phyloP scores from a whole-genome alignment of 2,329 filamentous ascomycete genomes.

The Xylaria sp. region DNA sequence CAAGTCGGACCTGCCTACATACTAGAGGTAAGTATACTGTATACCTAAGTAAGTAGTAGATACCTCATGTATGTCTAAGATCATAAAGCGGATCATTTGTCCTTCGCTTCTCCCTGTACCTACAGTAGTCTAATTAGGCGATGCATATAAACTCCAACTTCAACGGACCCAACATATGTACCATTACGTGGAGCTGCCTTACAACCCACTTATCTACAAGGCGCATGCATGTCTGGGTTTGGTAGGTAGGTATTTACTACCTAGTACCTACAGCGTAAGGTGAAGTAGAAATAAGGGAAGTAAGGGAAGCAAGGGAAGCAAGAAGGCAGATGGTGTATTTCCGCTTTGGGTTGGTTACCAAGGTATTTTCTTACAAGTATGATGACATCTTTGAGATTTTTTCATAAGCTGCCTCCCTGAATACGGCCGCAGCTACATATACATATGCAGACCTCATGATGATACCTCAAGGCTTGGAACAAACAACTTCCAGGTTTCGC shows the following conservation, averaged over 20 bases:
- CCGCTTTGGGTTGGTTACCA: not conserved
- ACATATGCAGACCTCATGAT: not conserved
- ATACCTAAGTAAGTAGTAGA: not conserved
- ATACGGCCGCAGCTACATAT: not conserved
- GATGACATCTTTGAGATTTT: too few relatives aligned
- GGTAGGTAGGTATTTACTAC: not conserved
- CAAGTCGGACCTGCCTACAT: not conserved
- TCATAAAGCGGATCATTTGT: slow-evolving; percentile 5
- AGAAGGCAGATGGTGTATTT: not conserved
- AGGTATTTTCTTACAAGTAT: not conserved
- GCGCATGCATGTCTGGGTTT: not conserved
- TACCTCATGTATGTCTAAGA: not conserved
- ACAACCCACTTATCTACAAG: not conserved
- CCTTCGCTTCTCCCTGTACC: slow-evolving; percentile 13
- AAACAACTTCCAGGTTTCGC: not conserved
- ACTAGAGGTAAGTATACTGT: not conserved
- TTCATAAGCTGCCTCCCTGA: too few relatives aligned
- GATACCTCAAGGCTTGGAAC: not conserved
- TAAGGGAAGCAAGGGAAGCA: too few relatives aligned
- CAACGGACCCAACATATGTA: not conserved
- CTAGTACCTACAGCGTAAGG: too few relatives aligned
- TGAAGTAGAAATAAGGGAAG: too few relatives aligned
- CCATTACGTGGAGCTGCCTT: slow-evolving; percentile 6
- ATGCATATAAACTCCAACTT: slow-evolving; percentile 1
- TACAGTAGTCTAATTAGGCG: slow-evolving; percentile 15